Evolutionary conservation across 1,284 basidiomycete genomes (phyloP), one percentile per base, ranked within the genome.

Genomic region (Ustilago esculenta): DNA sequence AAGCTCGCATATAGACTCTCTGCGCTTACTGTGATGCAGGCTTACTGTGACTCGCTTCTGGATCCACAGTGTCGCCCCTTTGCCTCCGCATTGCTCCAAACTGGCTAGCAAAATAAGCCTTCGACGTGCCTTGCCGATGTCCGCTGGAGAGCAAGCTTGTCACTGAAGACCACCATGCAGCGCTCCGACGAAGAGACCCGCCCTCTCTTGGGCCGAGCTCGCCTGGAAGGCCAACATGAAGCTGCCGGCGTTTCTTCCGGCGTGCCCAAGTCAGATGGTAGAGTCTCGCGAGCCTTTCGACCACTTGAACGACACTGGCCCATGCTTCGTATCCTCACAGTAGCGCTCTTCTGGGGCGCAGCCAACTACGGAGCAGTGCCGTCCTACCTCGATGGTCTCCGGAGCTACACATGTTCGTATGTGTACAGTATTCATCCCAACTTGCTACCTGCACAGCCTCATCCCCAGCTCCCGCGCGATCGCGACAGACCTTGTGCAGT

Each of bases 401-500:
- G 67, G 29, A 50, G 56, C 36, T 65, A 53, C 35, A 70, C 61
- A 2, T 70, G 67, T 35, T 45, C 60, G 12, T 65, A 61, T 21
- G 52, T 57, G 45, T 70, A 70, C 30, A 41, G 44, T n/a, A 56
- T 24, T 4, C 67, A 65, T 30, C 67, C 67, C 4, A 25, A 40
- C 4, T 25, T 70, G 24, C 44, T 65, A 5, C 67, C 67, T 4
- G 36, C 44, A 1, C 14, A 51, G 2, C 67, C 67, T 8, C 52
- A 57, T 47, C 47, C 57, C 3, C 48, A 27, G 18, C 45, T 70
- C 0, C 67, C 67, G 5, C 53, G 40, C 34, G 67, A 70, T 36
- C 52, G 53, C 3, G 57, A 70, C 34, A 46, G 61, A 25, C 67
- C 67, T 15, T 70, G 67, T 27, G 67, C 61, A 33, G 61, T 70